Evolutionary conservation across 139 green algal genomes (phyloP), one percentile per base, ranked within the genome.

Genomic region (Chlorella sp.): DNA sequence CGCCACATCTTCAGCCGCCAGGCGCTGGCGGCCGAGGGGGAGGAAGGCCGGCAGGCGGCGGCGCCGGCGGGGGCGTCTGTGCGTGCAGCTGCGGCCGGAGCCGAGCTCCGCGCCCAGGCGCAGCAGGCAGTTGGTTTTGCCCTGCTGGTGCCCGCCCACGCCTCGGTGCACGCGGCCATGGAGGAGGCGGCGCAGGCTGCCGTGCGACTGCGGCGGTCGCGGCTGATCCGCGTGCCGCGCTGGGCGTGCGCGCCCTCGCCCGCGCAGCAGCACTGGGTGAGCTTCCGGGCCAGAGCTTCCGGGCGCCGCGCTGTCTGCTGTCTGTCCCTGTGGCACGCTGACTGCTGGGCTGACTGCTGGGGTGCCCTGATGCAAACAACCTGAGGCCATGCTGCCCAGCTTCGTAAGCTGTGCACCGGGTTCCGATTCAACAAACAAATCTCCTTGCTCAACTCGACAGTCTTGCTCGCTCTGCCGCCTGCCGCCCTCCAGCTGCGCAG

Each of bases 191-290:
- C 41, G 33, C 46, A 41, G 41, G 69, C 76, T 36, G 58, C 36
- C 43, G 17, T 67, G 14, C 66, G 21, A 29, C 14, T 77, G 38
- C 35, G 51, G 1, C 74, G 29, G 17, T 36, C 43, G n/a, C 36
- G 19, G 43, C 11, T 82, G 27, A n/a, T 81, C 45, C 58, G 71
- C 27, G 53, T 92, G 53, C 76, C 90, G 8, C n/a, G 43, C 43
- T 88, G 79, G 76, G 61, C 82, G 8, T 46, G 51, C 8, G 83
- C 85, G 74, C 87, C 87, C 7, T 66, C 64, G 3, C 42, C 82
- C n/a, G 48, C 89, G 61, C 83, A 93, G 67, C 81, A 86, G 55
- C 70, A 95, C 83, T 97, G 93, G 93, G 59, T 97, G 50, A 67
- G 83, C 4, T 95, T 91, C 73, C 55, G 61, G 0, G 29, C 78